Conservation (phyloP, 2,329 filamentous ascomycete species). For the Fusarium sp. region DNA sequence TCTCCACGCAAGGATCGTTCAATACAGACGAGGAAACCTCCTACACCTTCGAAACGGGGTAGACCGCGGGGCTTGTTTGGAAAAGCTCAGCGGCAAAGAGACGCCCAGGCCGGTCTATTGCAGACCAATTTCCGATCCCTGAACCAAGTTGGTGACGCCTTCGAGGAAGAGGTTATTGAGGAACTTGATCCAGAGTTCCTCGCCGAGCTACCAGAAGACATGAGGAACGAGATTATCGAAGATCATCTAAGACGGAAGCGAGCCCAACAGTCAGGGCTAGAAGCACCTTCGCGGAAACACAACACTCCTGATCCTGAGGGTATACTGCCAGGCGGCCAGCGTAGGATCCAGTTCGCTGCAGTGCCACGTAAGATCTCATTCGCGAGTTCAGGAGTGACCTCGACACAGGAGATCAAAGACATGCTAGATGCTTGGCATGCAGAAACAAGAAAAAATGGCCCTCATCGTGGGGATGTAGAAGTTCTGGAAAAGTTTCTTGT, state of each 20-base stretch:
- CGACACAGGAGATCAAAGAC: conserved; percentile 74
- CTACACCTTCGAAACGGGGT: conserved; percentile 77
- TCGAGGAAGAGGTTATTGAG: conserved; percentile 57
- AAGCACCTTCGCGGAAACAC: conserved; percentile 52
- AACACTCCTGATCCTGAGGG: conserved; percentile 44
- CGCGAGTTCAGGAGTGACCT: conserved; percentile 59
- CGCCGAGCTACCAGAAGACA: conserved; percentile 84
- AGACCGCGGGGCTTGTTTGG: conserved; percentile 58
- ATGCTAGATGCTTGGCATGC: conserved; percentile 83
- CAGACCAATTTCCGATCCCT: conserved; percentile 80
- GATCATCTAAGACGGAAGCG: conserved; percentile 75
- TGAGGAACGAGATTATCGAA: conserved; percentile 82
- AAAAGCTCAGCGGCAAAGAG: conserved; percentile 66
- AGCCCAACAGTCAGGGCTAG: conserved; percentile 68
- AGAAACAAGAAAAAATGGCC: conserved; percentile 80
- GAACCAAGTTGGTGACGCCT: conserved; percentile 51
- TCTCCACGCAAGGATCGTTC: conserved; percentile 71
- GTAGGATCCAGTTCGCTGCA: conserved; percentile 62
- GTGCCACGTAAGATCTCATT: conserved; percentile 64
- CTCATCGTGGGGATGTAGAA: conserved; percentile 82
- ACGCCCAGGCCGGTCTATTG: conserved; percentile 72
- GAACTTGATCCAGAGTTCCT: conserved; percentile 81
- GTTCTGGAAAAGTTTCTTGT: conserved; percentile 81
- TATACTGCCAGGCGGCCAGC: conserved; percentile 56
- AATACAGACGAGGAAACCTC: conserved; percentile 66